A percentile compares a stretch with the other conserved stretches of the same genome.
Conservation (phyloP, 2,329 filamentous ascomycete genomes). For the Pyrenochaeta sp. region DNA sequence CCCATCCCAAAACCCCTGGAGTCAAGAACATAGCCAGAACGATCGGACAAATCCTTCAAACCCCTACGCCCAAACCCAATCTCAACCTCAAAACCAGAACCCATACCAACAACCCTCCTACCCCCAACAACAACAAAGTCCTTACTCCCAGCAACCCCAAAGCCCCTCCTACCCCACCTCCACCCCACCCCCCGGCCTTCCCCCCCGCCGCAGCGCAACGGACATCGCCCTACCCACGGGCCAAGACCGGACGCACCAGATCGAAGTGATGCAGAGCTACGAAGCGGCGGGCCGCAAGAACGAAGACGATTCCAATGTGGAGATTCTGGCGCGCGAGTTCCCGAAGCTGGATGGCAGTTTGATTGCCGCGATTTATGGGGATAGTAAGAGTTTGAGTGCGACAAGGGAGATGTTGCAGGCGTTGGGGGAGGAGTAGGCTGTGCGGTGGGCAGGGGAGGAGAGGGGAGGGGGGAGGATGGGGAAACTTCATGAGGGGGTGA, state of each 20-base stretch:
- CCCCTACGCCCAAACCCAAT: too few species aligned
- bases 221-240: constrained; percentile 51
- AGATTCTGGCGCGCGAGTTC: constrained; percentile 52
- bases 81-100: constrained; percentile 11
- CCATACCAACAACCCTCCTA: constrained; percentile 13
- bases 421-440: too few species aligned
- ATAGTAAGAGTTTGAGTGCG: constrained; percentile 51
- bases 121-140: constrained; percentile 7
- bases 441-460: too few species aligned
- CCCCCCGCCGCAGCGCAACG: constrained; percentile 39
- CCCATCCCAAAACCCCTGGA: constrained; percentile 26
- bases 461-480: too few species aligned
- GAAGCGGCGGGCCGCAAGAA: constrained; percentile 43
- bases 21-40: constrained; percentile 14
- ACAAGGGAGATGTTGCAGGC: constrained; percentile 55
- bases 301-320: constrained; percentile 52
- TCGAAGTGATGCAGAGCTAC: constrained; percentile 53
- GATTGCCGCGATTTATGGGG: constrained; percentile 56
- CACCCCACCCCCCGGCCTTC: constrained; percentile 30
- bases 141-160: constrained; percentile 15
- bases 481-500: too few species aligned
- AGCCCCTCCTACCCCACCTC: constrained; percentile 33
- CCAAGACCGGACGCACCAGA: constrained; percentile 52
- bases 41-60: constrained; percentile 12
- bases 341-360: constrained; percentile 54